Conservation (phyloP, 2,329 filamentous ascomycete genomes). For the Aspergillus melleus region DNA sequence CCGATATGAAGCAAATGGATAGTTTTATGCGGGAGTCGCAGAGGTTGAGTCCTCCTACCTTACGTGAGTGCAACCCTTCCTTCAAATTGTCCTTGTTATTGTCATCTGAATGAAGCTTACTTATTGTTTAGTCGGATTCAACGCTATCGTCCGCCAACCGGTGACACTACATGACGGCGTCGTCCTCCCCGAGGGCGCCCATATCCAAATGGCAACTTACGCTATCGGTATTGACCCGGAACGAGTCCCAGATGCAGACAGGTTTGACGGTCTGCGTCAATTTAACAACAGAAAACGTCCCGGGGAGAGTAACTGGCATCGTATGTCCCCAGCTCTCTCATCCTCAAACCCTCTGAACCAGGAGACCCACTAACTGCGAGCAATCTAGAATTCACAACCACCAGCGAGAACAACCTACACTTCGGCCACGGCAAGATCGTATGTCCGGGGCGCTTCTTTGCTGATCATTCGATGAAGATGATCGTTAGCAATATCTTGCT, state of each 20-base stretch:
- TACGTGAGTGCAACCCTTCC: conserved; percentile 9
- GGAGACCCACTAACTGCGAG: conserved; percentile 6
- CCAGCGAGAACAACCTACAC: conserved; percentile 16
- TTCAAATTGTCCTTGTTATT: background rate
- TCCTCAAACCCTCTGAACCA: no score
- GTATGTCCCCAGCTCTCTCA: background rate
- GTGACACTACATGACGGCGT: conserved; percentile 24
- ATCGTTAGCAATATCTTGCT: conserved; percentile 5
- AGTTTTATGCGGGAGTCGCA: conserved; percentile 26
- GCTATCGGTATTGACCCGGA: background rate
- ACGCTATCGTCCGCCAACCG: conserved; percentile 14
- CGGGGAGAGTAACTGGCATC: background rate
- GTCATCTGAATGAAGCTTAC: background rate
- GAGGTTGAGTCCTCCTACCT: conserved; percentile 16
- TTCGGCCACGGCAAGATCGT: conserved; percentile 35
- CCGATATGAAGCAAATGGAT: conserved; percentile 18
- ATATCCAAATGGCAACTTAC: conserved; percentile 2
- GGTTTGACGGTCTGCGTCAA: background rate
- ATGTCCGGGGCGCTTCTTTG: conserved; percentile 37
- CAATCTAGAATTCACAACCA: conserved; percentile 20
- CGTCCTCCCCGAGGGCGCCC: conserved; percentile 15
- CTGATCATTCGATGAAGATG: conserved; percentile 31
- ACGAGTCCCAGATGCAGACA: background rate
- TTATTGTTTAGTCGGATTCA: conserved; percentile 14
- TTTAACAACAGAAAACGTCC: background rate